These are phyloP conservation scores for Fagus sylvatica DNA, from an alignment of 306 rosid species.

Conservation along the genomic window DNA sequence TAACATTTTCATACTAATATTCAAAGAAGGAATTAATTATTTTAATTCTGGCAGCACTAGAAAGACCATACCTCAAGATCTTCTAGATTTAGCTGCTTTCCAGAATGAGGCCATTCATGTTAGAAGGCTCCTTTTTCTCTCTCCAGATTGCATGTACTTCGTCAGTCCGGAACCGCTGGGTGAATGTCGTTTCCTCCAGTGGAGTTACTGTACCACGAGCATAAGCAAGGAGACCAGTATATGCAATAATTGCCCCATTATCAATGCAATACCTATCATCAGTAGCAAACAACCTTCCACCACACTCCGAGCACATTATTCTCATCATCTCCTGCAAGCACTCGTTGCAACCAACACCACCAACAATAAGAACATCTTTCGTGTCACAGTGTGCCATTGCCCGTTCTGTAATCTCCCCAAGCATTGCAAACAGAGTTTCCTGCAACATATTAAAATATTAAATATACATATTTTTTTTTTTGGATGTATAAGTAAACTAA, in stretches of 20 bases:
- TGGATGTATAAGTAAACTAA: neutral
- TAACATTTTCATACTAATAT: neutral
- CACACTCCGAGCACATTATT: conserved; percentile 86
- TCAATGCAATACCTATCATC: conserved; percentile 92
- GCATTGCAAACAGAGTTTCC: conserved; percentile 91
- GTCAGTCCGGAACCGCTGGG: conserved; percentile 85
- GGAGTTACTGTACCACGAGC: conserved; percentile 65
- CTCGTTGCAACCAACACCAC: conserved; percentile 93
- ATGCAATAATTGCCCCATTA: conserved; percentile 96
- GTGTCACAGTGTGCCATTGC: conserved; percentile 96
- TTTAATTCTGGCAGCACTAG: neutral
- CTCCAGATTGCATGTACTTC: conserved; percentile 95
- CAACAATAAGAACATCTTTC: conserved; percentile 88
- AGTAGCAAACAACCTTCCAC: conserved; percentile 85
- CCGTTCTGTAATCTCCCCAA: conserved; percentile 91
- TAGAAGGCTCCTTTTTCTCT: conserved; percentile 36
- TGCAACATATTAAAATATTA: conserved; percentile 22
- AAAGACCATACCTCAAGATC: conserved; percentile 2
- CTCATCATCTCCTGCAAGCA: conserved; percentile 95
- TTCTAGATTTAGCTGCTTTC: conserved; percentile 11
- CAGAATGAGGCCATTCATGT: conserved; percentile 27
- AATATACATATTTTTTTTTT: neutral
- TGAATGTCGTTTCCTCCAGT: conserved; percentile 73
- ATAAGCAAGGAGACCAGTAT: conserved; percentile 87
- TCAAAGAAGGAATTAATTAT: conserved; percentile 1